phyloP scores from a whole-genome alignment of 2,329 filamentous ascomycete species.

The Pyricularia grisea region DNA sequence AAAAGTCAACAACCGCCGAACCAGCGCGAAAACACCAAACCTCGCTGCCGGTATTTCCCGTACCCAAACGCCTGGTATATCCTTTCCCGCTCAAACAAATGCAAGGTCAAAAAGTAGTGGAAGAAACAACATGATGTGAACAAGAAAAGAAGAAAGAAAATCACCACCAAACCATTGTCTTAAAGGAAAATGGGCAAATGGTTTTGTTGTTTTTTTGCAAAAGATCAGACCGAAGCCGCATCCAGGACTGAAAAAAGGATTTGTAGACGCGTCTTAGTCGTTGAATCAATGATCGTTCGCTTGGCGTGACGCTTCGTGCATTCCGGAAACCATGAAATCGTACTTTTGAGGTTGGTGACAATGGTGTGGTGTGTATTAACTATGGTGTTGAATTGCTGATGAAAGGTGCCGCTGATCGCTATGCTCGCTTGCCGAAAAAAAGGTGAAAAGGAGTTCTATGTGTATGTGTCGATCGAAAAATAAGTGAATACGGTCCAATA shows the following conservation, averaged over 20 bases:
- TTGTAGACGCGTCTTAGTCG: neutral
- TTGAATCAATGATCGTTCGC: neutral
- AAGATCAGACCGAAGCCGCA: too few species aligned
- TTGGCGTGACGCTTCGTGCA: neutral
- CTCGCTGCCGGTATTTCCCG: slow-evolving; percentile 7
- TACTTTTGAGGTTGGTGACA: neutral
- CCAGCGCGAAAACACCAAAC: neutral
- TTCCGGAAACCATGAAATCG: neutral
- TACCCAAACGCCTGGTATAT: slow-evolving; percentile 22
- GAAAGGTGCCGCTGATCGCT: neutral
- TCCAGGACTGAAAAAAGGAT: neutral
- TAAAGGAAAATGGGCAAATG: neutral
- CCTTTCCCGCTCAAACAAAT: slow-evolving; percentile 12
- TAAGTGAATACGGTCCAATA: neutral
- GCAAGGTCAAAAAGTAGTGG: slow-evolving; percentile 10
- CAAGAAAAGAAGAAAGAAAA: neutral
- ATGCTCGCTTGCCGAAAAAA: neutral
- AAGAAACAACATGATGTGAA: slow-evolving; percentile 5
- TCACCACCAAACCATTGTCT: neutral
- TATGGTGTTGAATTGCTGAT: neutral
- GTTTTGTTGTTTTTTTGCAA: too few species aligned
- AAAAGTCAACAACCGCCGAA: neutral
- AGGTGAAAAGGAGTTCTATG: neutral
- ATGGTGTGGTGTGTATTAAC: neutral
- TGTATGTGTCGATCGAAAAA: neutral